Conservation (phyloP, 1,284 basidiomycete genomes). For the Sporisorium graminicola region DNA sequence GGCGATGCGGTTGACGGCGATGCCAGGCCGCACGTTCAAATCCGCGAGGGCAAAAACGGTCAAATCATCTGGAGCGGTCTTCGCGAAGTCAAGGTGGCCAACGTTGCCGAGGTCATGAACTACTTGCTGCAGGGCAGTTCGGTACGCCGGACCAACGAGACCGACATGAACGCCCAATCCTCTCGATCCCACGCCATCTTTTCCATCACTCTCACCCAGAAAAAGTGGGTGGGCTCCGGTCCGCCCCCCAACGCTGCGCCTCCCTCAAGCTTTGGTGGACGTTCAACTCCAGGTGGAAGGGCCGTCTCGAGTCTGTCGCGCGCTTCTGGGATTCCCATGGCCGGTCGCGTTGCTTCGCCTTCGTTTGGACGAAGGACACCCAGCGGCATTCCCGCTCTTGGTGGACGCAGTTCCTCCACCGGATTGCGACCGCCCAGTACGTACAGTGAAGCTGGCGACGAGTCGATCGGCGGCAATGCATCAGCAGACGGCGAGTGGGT, state of each 20-base stretch:
- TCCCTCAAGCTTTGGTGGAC: constrained; percentile 27
- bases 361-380: constrained; percentile 41
- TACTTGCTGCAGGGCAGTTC: constrained; percentile 83
- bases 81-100: constrained; percentile 87
- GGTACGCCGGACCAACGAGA: constrained; percentile 93
- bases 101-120: constrained; percentile 89
- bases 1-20: constrained; percentile 59
- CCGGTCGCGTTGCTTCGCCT: constrained; percentile 45
- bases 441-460: constrained; percentile 24
- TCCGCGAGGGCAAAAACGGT: constrained; percentile 95
- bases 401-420: constrained; percentile 32
- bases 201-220: constrained; percentile 86
- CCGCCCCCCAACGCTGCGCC: constrained; percentile 45
- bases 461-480: constrained; percentile 14
- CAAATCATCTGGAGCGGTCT: constrained; percentile 97
- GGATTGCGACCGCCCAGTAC: constrained; percentile 51
- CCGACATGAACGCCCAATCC: constrained; percentile 98
- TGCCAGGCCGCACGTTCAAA: constrained; percentile 84
- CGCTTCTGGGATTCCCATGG: constrained; percentile 43
- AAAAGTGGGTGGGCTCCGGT: constrained; percentile 55
- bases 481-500: constrained; percentile 73
- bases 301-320: constrained; percentile 33
- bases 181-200: constrained; percentile 99
- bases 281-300: constrained; percentile 31
- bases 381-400: constrained; percentile 41